Evolutionary conservation across 345 rosid species (phyloP).

Genomic region (Gossypium arboreum): DNA sequence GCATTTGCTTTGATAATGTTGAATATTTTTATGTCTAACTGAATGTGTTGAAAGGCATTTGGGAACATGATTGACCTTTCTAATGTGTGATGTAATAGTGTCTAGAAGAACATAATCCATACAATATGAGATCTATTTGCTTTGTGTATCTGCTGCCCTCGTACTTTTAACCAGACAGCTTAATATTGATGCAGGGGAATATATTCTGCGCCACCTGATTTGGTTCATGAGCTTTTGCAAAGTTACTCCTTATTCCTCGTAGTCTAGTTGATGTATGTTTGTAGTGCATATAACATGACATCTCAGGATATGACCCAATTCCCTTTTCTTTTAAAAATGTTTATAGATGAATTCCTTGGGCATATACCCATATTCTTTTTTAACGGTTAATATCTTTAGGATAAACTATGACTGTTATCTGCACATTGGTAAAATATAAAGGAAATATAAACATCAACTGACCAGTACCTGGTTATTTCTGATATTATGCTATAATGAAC

Average conservation of each 20-base stretch:
- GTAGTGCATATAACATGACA: neutral
- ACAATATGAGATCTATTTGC: neutral
- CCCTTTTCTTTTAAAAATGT: too few relatives aligned
- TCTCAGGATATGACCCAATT: neutral
- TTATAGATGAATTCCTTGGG: neutral
- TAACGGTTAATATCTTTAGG: too few relatives aligned
- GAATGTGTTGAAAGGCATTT: neutral
- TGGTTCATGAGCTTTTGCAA: neutral
- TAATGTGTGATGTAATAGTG: neutral
- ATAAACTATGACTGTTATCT: neutral
- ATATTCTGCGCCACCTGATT: neutral
- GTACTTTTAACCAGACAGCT: neutral
- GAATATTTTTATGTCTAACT: neutral
- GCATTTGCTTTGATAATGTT: neutral
- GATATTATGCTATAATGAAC: neutral
- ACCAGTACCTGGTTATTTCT: neutral
- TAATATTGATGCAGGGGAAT: neutral
- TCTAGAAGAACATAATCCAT: neutral
- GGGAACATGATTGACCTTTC: neutral
- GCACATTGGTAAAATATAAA: neutral
- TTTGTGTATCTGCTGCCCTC: neutral
- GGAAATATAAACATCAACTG: neutral
- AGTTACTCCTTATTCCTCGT: neutral
- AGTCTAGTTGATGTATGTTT: neutral
- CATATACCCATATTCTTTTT: neutral